Evolutionary conservation across 2,329 filamentous ascomycete genomes (phyloP).

Genomic region (Xylariaceae sp.): DNA sequence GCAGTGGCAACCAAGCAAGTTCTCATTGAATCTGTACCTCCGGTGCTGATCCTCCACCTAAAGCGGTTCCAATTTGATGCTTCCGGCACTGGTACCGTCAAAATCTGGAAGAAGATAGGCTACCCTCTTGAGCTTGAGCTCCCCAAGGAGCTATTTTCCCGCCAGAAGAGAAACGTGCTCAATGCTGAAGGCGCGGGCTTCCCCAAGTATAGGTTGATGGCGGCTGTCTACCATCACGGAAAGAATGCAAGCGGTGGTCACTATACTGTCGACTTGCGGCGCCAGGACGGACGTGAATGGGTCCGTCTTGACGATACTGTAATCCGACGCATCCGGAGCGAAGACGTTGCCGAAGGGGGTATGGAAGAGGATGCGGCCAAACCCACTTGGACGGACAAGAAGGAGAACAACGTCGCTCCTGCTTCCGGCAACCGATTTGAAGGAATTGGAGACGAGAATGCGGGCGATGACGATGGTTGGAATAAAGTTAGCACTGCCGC

Average conservation of each 20-base stretch:
- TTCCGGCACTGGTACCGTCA: constrained; percentile 76
- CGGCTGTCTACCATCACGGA: constrained; percentile 94
- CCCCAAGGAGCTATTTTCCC: constrained; percentile 81
- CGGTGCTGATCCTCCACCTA: constrained; percentile 87
- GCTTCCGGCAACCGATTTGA: constrained; percentile 70
- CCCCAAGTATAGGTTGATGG: constrained; percentile 81
- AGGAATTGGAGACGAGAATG: constrained; percentile 61
- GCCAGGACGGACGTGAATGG: constrained; percentile 95
- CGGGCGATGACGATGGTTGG: constrained; percentile 70
- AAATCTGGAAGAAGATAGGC: constrained; percentile 97
- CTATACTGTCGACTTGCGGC: constrained; percentile 94
- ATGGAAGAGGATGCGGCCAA: constrained; percentile 70
- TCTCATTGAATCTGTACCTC: constrained; percentile 86
- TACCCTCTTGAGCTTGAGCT: constrained; percentile 95
- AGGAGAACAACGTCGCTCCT: constrained; percentile 35
- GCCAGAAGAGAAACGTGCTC: constrained; percentile 64
- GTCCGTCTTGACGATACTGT: constrained; percentile 92
- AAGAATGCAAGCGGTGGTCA: constrained; percentile 95
- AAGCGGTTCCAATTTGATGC: constrained; percentile 97
- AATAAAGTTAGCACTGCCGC: constrained; percentile 65
- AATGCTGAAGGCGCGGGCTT: constrained; percentile 61
- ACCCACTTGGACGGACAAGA: constrained; percentile 62
- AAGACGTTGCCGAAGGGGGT: constrained; percentile 84
- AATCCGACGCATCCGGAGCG: constrained; percentile 76
- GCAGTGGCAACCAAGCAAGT: constrained; percentile 87